These are phyloP conservation scores for Smallanthus sonchifolius DNA, from an alignment of 129 eudicot genomes.

Conservation along the genomic window DNA sequence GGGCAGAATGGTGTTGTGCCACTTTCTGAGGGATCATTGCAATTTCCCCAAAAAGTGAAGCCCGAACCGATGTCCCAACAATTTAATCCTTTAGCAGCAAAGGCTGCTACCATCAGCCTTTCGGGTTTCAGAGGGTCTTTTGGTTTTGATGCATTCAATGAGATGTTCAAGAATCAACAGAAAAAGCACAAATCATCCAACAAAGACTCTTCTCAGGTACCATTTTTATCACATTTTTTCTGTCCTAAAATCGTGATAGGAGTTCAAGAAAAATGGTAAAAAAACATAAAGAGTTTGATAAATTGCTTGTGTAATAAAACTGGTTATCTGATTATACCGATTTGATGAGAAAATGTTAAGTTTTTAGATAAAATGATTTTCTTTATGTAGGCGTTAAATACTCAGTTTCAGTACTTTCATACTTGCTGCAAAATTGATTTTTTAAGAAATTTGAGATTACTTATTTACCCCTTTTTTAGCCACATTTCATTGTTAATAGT, in stretches of 20 bases:
- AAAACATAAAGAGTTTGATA: neutral
- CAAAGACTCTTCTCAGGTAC: slow-evolving; percentile 67
- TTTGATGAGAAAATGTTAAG: neutral
- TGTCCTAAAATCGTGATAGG: neutral
- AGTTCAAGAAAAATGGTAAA: too few relatives aligned
- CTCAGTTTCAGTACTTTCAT: neutral
- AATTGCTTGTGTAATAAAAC: neutral
- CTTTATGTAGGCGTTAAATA: neutral
- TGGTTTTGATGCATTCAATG: slow-evolving; percentile 75
- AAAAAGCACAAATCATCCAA: slow-evolving; percentile 50
- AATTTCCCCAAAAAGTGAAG: slow-evolving; percentile 43
- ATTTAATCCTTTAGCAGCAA: slow-evolving; percentile 95
- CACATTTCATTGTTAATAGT: neutral
- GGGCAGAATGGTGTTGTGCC: slow-evolving; percentile 96
- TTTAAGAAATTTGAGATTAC: neutral
- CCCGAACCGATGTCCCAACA: slow-evolving; percentile 48
- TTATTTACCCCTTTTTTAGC: neutral
- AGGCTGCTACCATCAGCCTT: slow-evolving; percentile 93
- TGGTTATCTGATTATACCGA: neutral
- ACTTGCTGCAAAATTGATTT: neutral
- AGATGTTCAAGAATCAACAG: slow-evolving; percentile 61
- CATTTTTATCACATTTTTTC: neutral
- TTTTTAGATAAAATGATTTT: neutral
- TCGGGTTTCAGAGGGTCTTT: slow-evolving; percentile 67
- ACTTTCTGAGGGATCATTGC: slow-evolving; percentile 60